phyloP scores from a whole-genome alignment of 2,329 filamentous ascomycete species.

The Shiraia sp. region DNA sequence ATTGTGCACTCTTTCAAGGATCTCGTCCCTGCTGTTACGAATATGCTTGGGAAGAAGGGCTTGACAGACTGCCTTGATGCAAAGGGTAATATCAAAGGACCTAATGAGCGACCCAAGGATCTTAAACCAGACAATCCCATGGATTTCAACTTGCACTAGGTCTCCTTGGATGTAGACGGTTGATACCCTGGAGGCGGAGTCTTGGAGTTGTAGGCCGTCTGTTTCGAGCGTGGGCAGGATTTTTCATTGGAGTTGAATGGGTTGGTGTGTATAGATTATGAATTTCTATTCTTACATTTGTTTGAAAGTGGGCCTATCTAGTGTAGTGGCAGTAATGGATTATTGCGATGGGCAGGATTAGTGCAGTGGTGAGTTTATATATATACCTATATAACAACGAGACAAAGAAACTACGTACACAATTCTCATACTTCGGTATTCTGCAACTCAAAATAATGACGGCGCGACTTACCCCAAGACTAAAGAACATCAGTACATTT shows the following conservation, averaged over 20 bases:
- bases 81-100: conserved; percentile 12
- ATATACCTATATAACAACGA: too few relatives aligned
- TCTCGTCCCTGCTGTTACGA: conserved; percentile 43
- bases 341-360: too few relatives aligned
- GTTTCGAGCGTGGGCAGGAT: background rate
- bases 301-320: too few relatives aligned
- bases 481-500: too few relatives aligned
- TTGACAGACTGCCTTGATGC: conserved; percentile 18
- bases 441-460: too few relatives aligned
- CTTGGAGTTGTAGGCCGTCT: background rate
- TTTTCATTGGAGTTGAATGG: background rate
- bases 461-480: too few relatives aligned
- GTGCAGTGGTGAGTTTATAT: too few relatives aligned
- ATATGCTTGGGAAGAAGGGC: conserved; percentile 36
- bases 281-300: too few relatives aligned
- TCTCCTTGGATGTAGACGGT: background rate
- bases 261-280: too few relatives aligned
- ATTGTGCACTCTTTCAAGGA: conserved; percentile 50
- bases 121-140: background rate
- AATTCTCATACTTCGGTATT: too few relatives aligned
- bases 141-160: background rate
- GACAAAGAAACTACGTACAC: too few relatives aligned
- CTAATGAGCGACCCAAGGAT: background rate
- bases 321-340: too few relatives aligned
- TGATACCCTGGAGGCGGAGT: background rate